Base-by-base conservation (phyloP, 2,329 filamentous ascomycete species). In the Neocucurbitaria cava region DNA sequence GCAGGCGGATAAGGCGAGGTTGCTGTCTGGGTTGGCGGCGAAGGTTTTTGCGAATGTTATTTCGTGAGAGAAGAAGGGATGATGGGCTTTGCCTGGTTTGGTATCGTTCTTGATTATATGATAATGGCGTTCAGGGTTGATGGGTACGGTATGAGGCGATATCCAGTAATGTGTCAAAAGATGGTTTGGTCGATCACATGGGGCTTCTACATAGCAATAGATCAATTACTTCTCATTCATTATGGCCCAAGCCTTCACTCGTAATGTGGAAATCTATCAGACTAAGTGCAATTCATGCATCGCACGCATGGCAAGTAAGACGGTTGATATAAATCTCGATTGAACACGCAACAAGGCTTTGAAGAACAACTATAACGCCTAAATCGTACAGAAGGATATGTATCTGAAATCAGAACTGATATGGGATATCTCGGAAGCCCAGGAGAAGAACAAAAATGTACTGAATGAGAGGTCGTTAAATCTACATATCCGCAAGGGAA, bases 1-100 rank as follows among this genome's bases (percentile, higher is more conserved):
- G 46, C 89, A 92, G 76, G 83, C 83, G 46, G 93, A 96, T 70
- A 89, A 91, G 70, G 87, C 92, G 49, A 87, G 87, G 74, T 77
- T 99, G 68, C 81, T 98, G 57, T 89, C 88, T 71, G 90, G 96
- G 76, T 77, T 98, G 70, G 94, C 94, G 1, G 87, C 88, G 26
- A 94, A 91, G 76, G 89, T 97, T 1, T 93, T 97, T 72, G 90
- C 89, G 59, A 89, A 92, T 74, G 89, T 88, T 18, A 88, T 91
- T 43, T 47, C 20, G 21, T 47, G 9, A 33, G 36, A 20, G 20
- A 38, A 15, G 33, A 50, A 40, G n/a, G 44, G 51, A 24, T 39
- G n/a, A 30, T 31, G 26, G 8, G 38, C 13, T 35, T 54, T 47
- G 49, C 38, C 49, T 45, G 43, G 24, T 20, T 18, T 43, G 50